phyloP scores from a whole-genome alignment of 2,329 filamentous ascomycete genomes.

The Penicillium olsonii region DNA sequence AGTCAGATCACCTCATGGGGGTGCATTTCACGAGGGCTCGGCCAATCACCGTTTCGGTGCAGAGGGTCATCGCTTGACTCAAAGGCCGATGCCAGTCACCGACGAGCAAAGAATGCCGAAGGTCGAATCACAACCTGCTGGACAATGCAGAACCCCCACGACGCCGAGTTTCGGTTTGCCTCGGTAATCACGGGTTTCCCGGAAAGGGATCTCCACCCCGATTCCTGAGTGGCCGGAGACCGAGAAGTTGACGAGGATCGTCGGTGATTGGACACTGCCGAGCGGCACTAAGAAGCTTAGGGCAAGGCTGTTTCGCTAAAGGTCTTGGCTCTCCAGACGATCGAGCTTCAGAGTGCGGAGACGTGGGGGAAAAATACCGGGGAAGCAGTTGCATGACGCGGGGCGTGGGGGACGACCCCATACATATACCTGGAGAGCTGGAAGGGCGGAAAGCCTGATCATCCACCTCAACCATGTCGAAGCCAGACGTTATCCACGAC shows the following conservation, averaged over 20 bases:
- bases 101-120: neutral
- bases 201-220: constrained; percentile 1
- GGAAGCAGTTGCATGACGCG: neutral
- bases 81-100: neutral
- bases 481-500: constrained; percentile 21
- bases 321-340: neutral
- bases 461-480: constrained; percentile 17
- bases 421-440: neutral
- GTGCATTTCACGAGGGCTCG: too few relatives aligned
- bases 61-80: neutral
- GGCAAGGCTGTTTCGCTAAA: neutral
- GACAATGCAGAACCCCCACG: neutral
- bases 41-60: neutral
- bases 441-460: too few relatives aligned
- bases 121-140: neutral
- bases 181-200: constrained; percentile 1
- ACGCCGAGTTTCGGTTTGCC: constrained; percentile 4
- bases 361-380: constrained; percentile 7
- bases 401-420: neutral
- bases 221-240: neutral
- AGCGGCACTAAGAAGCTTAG: neutral
- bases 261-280: neutral
- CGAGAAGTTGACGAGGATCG: neutral
- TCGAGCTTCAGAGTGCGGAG: constrained; percentile 5
- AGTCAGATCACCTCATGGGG: too few relatives aligned